phyloP scores from a whole-genome alignment of 306 rosid genomes.

The Vachellia pachyceras region DNA sequence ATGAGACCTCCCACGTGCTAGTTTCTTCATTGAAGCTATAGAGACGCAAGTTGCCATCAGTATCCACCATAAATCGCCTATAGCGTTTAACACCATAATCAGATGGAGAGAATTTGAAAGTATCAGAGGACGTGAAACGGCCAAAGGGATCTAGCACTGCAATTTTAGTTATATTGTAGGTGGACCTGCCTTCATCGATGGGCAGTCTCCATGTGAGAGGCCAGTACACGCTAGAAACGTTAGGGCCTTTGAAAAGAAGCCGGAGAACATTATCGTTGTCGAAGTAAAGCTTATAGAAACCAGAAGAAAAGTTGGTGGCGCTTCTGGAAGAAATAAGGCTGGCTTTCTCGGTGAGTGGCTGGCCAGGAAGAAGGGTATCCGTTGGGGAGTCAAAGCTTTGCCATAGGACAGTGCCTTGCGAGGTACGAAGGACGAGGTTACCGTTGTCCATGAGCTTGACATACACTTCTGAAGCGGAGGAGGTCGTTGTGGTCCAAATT shows the following conservation, averaged over 20 bases:
- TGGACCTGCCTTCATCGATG: neutral
- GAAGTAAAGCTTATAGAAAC: conserved; percentile 40
- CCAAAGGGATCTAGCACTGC: conserved; percentile 23
- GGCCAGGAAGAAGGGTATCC: conserved; percentile 55
- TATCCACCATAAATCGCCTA: neutral
- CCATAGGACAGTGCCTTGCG: conserved; percentile 42
- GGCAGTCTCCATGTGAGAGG: neutral
- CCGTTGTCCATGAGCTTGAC: conserved; percentile 51
- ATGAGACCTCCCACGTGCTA: conserved; percentile 44
- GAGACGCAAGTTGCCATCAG: conserved; percentile 5
- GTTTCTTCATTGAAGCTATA: conserved; percentile 45
- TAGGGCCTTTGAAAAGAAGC: conserved; percentile 16
- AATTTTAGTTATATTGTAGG: conserved; percentile 16
- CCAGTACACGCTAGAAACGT: conserved; percentile 37
- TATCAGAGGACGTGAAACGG: neutral
- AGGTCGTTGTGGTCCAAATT: conserved; percentile 16
- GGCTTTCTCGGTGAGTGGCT: conserved; percentile 36
- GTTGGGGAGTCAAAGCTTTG: conserved; percentile 33
- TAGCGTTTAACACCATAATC: conserved; percentile 33
- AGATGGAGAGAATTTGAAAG: neutral
- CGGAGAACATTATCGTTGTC: conserved; percentile 34
- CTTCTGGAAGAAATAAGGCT: conserved; percentile 49
- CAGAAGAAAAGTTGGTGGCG: conserved; percentile 35
- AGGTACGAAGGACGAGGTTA: conserved; percentile 45
- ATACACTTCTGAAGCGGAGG: conserved; percentile 36